Base-by-base conservation (phyloP, 768 basidiomycete species). In the Boletus bicolor region DNA sequence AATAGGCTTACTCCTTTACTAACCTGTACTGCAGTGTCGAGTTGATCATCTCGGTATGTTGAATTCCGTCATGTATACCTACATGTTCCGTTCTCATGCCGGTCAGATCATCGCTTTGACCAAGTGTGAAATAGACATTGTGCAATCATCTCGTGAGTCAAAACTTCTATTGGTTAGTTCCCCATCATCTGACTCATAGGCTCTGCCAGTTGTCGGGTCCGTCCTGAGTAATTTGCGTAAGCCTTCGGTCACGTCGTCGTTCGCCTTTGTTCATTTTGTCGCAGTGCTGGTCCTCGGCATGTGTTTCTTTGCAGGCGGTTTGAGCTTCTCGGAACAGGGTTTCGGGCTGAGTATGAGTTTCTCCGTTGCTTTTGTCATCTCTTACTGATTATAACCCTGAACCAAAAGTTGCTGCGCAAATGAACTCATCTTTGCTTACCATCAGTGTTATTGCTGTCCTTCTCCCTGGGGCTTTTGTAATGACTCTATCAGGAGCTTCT, bases 261-360 rank as follows among this genome's bases (percentile, higher is more conserved):
- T 1, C 15, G 2, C 7, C 21, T 7, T 35, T 37, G 35, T 51
- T 56, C 54, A 49, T 47, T 2, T 50, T 24, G 5, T 15, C 19
- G 19, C 44, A 91, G 89, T 94, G 2, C 81, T 94, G 38, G 90
- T 93, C 15, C 79, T 93, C 12, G 91, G 91, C 17, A 82, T 93
- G 70, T 90, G 89, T 62, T 90, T 92, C 72, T 87, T 93, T 58
- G 91, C 89, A 0, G 90, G 91, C 12, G 90, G 90, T 0, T 64
- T 85, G 58, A 79, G 81, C 12, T 92, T 86, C 60, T 83, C 86
- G 4, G 88, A 92, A 64, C 91, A 92, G 69, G 86, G 82, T 1
- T 91, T 91, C 58, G 84, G 89, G 57, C 68, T 77, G 4, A 84
- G 89, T 91, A 63, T 51, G 84, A 69, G 19, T 49, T 28, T 36